Percentiles rank a stretch among this genome's conserved stretches.
These are phyloP conservation scores for Xylaria sp. DNA, from an alignment of 2,329 filamentous ascomycete genomes.

Conservation along the genomic window DNA sequence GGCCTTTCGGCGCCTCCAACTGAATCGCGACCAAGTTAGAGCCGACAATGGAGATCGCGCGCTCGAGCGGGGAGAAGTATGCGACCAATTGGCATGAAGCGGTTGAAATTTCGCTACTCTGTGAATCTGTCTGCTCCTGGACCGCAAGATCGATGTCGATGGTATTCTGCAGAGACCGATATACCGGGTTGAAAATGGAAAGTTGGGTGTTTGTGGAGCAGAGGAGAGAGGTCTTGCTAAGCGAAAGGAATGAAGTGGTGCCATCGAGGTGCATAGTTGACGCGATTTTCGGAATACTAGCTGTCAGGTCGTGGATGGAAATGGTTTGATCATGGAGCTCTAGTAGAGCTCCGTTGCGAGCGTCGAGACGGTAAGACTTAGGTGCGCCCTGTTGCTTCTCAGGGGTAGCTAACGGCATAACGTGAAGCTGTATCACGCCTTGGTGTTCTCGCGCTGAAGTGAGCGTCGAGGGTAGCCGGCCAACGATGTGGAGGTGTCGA, in stretches of 20 bases:
- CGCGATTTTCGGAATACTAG: conserved; percentile 55
- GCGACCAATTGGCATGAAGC: conserved; percentile 44
- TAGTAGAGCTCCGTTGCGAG: conserved; percentile 58
- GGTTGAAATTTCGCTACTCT: conserved; percentile 23
- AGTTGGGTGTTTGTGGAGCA: conserved; percentile 53
- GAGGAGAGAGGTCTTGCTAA: conserved; percentile 63
- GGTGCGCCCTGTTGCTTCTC: conserved; percentile 4
- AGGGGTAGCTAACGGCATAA: conserved; percentile 21
- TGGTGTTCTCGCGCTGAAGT: conserved; percentile 12
- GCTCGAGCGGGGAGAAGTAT: conserved; percentile 61
- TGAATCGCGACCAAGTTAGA: conserved; percentile 63
- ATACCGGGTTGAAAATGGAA: conserved; percentile 64
- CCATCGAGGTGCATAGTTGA: conserved; percentile 48
- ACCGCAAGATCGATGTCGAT: conserved; percentile 41
- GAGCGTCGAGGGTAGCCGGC: conserved; percentile 21
- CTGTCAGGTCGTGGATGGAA: conserved; percentile 58
- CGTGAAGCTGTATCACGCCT: conserved; percentile 29
- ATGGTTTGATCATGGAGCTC: conserved; percentile 51
- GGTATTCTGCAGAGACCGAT: conserved; percentile 54
- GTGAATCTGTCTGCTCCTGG: conserved; percentile 32
- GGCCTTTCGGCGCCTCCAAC: conserved; percentile 54
- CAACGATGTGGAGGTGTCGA: conserved; percentile 30
- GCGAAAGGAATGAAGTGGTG: conserved; percentile 57
- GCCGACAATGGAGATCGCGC: conserved; percentile 60
- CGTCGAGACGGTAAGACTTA: conserved; percentile 51